Evolutionary conservation across 1,284 basidiomycete species (phyloP).

Genomic region (Puccinia hordei): DNA sequence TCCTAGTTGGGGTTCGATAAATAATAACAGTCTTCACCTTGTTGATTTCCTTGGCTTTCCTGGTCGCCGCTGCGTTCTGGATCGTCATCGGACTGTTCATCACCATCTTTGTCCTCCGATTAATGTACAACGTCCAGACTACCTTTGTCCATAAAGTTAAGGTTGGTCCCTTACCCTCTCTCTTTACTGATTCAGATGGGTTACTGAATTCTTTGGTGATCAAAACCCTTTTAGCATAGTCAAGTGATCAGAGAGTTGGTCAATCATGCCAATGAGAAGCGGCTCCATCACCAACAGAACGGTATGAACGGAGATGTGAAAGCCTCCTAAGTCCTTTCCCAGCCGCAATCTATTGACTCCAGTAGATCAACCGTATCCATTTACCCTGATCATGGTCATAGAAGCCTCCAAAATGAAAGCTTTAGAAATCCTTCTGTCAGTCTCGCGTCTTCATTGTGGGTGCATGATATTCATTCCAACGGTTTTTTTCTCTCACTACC

Average conservation of each 20-base stretch:
- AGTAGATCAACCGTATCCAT: no score
- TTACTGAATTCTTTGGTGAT: neutral
- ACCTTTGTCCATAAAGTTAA: conserved; percentile 28
- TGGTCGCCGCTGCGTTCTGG: conserved; percentile 34
- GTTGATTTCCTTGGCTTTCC: conserved; percentile 32
- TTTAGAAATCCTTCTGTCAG: no score
- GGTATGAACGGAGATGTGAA: no score
- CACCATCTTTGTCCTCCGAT: conserved; percentile 29
- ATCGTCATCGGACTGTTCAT: conserved; percentile 36
- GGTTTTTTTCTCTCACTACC: no score
- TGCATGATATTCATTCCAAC: no score
- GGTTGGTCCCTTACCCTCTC: neutral
- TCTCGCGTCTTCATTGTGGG: no score
- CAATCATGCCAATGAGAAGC: conserved; percentile 23
- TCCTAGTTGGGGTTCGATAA: neutral
- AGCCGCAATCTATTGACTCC: no score
- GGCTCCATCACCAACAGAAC: neutral
- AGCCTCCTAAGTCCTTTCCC: no score
- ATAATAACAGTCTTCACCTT: conserved; percentile 22
- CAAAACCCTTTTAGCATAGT: neutral
- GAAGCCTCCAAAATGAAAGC: neutral
- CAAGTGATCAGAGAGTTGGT: conserved; percentile 18
- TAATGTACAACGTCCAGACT: conserved; percentile 35
- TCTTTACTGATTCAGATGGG: neutral
- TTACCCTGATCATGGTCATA: no score